phyloP scores from a whole-genome alignment of 768 basidiomycete species.

The Leccinum subtestaceum region DNA sequence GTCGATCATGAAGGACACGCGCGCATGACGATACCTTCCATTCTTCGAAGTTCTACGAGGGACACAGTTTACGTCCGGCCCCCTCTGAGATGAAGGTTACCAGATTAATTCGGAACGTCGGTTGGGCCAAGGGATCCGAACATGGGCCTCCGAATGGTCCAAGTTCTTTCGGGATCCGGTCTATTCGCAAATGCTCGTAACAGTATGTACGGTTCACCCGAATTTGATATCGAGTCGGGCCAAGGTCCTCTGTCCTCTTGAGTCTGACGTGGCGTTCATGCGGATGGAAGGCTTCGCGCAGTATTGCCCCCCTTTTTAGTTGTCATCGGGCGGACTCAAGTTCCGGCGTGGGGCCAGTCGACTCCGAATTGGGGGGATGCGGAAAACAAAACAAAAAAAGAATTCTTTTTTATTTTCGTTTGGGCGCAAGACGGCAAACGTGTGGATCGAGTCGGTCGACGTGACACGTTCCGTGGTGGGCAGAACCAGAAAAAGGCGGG shows the following conservation, averaged over 20 bases:
- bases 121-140: background rate
- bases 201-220: background rate
- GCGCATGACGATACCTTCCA: constrained; percentile 14
- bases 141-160: background rate
- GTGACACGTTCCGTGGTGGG: constrained; percentile 18
- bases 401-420: background rate
- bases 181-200: background rate
- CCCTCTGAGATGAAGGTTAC: background rate
- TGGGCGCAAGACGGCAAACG: background rate
- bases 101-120: background rate
- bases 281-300: background rate
- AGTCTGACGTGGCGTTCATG: background rate
- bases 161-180: background rate
- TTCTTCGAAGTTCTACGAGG: constrained; percentile 11
- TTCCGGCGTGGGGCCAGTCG: constrained; percentile 4
- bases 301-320: background rate
- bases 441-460: constrained; percentile 19
- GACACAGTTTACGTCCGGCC: background rate
- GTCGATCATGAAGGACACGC: constrained; percentile 25
- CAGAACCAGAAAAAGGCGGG: background rate
- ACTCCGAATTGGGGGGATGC: background rate
- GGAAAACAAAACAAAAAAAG: background rate
- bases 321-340: constrained; percentile 1
- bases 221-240: constrained; percentile 5
- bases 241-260: background rate